Conservation (phyloP, 1,139 yeast species). For the Pichia sp. region DNA sequence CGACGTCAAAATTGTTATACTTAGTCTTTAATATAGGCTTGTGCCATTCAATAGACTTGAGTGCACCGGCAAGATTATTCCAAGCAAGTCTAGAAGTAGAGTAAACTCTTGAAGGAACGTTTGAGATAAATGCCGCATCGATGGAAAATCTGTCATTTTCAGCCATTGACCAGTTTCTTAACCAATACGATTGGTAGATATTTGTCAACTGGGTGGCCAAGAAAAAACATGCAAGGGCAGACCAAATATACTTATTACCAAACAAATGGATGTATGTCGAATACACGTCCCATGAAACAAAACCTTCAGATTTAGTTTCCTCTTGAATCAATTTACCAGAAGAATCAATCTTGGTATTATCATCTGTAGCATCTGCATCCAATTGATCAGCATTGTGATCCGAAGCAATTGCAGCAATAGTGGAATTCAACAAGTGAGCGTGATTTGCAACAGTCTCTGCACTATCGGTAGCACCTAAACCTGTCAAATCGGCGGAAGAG, state of each 20-base stretch:
- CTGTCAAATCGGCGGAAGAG: conserved; percentile 53
- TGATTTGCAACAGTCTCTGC: conserved; percentile 25
- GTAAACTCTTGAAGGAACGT: conserved; percentile 7
- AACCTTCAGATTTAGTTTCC: conserved; percentile 81
- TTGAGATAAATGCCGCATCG: not conserved
- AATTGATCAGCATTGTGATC: conserved; percentile 25
- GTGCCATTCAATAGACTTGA: conserved; percentile 26
- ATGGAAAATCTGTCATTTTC: conserved; percentile 26
- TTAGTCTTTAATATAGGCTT: conserved; percentile 26
- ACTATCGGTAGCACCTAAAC: conserved; percentile 31
- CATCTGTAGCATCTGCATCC: conserved; percentile 12
- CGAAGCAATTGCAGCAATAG: conserved; percentile 23
- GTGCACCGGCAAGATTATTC: conserved; percentile 9
- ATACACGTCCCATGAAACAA: conserved; percentile 69
- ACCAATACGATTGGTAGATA: conserved; percentile 56
- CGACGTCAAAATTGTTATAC: conserved; percentile 21
- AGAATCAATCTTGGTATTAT: conserved; percentile 26
- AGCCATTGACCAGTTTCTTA: conserved; percentile 46
- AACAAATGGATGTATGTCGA: conserved; percentile 58
- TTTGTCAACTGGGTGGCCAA: conserved; percentile 40
- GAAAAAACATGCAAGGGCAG: conserved; percentile 19
- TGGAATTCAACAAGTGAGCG: conserved; percentile 15
- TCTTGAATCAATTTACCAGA: conserved; percentile 69
- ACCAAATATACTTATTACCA: conserved; percentile 46
- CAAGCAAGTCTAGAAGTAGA: conserved; percentile 8